phyloP scores from a whole-genome alignment of 2,329 filamentous ascomycete genomes.

The Tolypocladium sp. region DNA sequence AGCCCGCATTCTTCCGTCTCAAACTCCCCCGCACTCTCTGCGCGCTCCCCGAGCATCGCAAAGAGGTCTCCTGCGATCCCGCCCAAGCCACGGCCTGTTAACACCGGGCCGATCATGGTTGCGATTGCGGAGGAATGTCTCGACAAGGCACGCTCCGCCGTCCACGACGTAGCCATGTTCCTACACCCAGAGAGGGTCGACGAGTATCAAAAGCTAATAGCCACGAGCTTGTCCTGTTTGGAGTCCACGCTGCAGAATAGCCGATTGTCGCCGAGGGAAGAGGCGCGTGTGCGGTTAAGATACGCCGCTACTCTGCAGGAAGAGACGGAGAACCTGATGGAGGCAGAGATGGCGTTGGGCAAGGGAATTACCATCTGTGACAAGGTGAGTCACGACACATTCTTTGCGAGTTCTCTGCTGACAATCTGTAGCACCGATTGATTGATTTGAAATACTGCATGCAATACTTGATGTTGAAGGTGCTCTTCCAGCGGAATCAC shows the following conservation, averaged over 20 bases:
- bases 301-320: slow-evolving; percentile 65
- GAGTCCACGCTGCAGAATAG: slow-evolving; percentile 57
- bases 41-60: slow-evolving; percentile 28
- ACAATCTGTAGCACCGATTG: slow-evolving; percentile 23
- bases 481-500: slow-evolving; percentile 60
- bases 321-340: slow-evolving; percentile 67
- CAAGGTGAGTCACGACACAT: slow-evolving; percentile 32
- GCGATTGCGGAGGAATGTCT: slow-evolving; percentile 72
- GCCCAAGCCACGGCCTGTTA: slow-evolving; percentile 31
- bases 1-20: slow-evolving; percentile 29
- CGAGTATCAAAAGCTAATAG: slow-evolving; percentile 64
- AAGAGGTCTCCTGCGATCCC: slow-evolving; percentile 32
- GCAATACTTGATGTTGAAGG: slow-evolving; percentile 62
- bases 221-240: slow-evolving; percentile 63
- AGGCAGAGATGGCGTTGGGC: slow-evolving; percentile 62
- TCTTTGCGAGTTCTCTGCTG: neutral
- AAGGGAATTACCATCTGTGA: slow-evolving; percentile 64
- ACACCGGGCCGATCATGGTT: slow-evolving; percentile 52
- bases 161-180: slow-evolving; percentile 34
- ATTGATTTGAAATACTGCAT: slow-evolving; percentile 67
- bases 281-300: slow-evolving; percentile 59
- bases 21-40: slow-evolving; percentile 31
- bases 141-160: slow-evolving; percentile 49
- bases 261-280: slow-evolving; percentile 52
- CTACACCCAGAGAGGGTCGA: slow-evolving; percentile 36